Conservation (phyloP, 495 filamentous ascomycete genomes). For the Xeromyces bisporus region DNA sequence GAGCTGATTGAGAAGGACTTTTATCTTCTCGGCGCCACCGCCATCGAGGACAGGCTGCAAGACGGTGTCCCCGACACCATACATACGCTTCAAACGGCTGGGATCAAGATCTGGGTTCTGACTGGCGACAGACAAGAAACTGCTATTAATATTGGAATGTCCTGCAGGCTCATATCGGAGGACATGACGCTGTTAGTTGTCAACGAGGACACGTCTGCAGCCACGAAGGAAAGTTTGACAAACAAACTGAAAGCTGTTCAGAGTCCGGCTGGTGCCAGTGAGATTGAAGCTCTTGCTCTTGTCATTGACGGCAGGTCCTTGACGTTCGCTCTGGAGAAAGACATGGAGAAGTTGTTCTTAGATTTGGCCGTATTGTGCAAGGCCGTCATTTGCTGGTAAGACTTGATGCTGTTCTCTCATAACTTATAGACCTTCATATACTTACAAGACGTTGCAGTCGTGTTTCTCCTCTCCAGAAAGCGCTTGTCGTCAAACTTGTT, state of each 20-base stretch:
- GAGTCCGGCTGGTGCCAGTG: conserved; percentile 54
- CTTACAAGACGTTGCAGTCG: conserved; percentile 33
- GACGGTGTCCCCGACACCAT: conserved; percentile 98
- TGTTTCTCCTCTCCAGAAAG: conserved; percentile 98
- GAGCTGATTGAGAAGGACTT: conserved; percentile 91
- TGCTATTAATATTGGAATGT: conserved; percentile 99
- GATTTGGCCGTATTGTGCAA: conserved; percentile 94
- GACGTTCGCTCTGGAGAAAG: conserved; percentile 84
- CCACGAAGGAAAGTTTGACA: conserved; percentile 67
- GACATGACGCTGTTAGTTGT: conserved; percentile 97
- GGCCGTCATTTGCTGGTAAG: conserved; percentile 88
- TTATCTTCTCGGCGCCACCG: conserved; percentile 82
- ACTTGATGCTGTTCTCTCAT: too few species aligned
- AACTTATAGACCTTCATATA: too few species aligned
- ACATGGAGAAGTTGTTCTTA: conserved; percentile 83
- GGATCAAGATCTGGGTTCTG: conserved; percentile 97
- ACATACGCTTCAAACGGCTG: conserved; percentile 88
- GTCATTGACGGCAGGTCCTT: conserved; percentile 93
- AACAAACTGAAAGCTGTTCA: conserved; percentile 86
- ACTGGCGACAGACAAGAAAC: conserved; percentile 98
- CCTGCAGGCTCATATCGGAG: conserved; percentile 94
- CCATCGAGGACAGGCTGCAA: conserved; percentile 93
- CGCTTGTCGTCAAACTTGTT: conserved; percentile 94
- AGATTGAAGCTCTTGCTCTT: conserved; percentile 80
- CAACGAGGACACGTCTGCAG: conserved; percentile 66